A percentile compares a stretch with the other conserved stretches of the same genome.
Conservation (phyloP, 2,329 filamentous ascomycete genomes). For the Colletotrichum orchidophilum region DNA sequence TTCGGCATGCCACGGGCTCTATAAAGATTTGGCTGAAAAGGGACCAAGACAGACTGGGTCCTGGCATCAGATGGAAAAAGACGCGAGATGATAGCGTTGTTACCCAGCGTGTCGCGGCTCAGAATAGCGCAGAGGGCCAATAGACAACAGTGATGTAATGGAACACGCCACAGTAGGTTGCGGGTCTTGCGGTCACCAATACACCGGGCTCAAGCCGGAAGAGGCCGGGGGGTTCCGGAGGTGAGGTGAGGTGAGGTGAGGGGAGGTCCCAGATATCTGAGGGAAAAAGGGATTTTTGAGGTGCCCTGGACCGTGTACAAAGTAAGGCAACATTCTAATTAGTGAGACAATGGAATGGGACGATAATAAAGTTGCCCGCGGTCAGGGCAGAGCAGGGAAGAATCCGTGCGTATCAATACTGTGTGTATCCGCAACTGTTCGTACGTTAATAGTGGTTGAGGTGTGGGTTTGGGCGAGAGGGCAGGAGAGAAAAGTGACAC, state of each 20-base stretch:
- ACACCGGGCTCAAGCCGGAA: conserved; percentile 18
- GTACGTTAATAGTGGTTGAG: neutral
- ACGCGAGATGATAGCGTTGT: neutral
- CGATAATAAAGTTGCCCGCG: neutral
- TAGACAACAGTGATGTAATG: conserved; percentile 22
- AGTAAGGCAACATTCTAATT: neutral
- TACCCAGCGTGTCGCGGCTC: neutral
- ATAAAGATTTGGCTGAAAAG: neutral
- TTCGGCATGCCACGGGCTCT: neutral
- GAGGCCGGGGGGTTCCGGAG: neutral
- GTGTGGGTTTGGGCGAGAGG: neutral
- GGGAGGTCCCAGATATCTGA: neutral
- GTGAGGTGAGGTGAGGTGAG: neutral
- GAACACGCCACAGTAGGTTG: conserved; percentile 23
- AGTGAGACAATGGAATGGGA: neutral
- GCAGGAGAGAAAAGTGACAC: neutral
- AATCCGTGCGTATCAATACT: neutral
- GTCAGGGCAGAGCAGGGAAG: neutral
- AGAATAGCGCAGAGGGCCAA: neutral
- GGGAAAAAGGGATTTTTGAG: neutral
- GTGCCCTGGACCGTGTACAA: neutral
- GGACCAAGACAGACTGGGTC: neutral
- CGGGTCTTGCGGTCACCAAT: conserved; percentile 26
- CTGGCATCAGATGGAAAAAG: neutral
- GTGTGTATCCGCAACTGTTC: neutral